Conservation (phyloP, 352 stramenopile genomes). For the Thalassiosira mediterranea region DNA sequence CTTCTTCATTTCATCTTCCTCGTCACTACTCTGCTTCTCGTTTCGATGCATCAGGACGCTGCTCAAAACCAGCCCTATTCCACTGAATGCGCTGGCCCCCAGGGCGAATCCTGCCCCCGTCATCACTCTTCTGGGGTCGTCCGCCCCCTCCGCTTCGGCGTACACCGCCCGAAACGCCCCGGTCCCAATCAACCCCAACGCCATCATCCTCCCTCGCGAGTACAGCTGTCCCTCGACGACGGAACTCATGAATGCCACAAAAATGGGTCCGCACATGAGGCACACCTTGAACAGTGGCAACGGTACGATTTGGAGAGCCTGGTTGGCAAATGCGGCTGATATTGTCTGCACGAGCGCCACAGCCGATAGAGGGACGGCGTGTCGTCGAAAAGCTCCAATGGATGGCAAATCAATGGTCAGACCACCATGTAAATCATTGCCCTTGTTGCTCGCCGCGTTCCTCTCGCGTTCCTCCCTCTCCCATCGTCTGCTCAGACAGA, state of each 20-base stretch:
- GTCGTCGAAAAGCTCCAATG: conserved; percentile 21
- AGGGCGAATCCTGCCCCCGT: conserved; percentile 28
- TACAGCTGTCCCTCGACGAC: conserved; percentile 18
- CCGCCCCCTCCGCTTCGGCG: conserved; percentile 26
- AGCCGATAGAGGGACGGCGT: conserved; percentile 18
- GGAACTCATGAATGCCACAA: conserved; percentile 41
- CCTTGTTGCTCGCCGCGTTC: not conserved
- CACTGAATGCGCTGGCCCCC: conserved; percentile 18
- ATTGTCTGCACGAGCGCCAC: conserved; percentile 43
- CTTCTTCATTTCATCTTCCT: conserved; percentile 12
- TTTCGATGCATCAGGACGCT: conserved; percentile 37
- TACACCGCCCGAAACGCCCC: conserved; percentile 23
- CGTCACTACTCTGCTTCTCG: not conserved
- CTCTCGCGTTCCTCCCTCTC: conserved; percentile 11
- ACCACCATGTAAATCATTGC: not conserved
- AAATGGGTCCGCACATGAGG: conserved; percentile 49
- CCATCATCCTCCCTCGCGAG: conserved; percentile 23
- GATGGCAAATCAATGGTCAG: conserved; percentile 28
- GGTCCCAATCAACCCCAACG: conserved; percentile 26
- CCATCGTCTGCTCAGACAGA: conserved; percentile 25
- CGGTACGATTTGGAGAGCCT: conserved; percentile 25
- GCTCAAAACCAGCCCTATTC: conserved; percentile 37
- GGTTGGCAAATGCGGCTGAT: conserved; percentile 36
- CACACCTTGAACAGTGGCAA: conserved; percentile 44
- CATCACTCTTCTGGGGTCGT: conserved; percentile 37